These are phyloP conservation scores for Hygrocybe punicea DNA, from an alignment of 768 basidiomycete species.

Conservation along the genomic window DNA sequence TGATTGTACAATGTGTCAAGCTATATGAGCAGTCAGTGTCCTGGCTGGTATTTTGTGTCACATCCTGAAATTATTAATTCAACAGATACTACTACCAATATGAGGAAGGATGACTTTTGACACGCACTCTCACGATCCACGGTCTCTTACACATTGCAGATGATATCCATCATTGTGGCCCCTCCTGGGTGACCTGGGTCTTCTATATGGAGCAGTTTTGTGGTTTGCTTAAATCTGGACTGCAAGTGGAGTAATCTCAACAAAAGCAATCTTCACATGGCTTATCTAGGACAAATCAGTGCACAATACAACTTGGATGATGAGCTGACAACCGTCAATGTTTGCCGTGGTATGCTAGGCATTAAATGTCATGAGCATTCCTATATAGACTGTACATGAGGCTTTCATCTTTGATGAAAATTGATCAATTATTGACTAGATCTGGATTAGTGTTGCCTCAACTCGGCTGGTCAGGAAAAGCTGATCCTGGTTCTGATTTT, in stretches of 20 bases:
- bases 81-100: slow-evolving; percentile 14
- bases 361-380: slow-evolving; percentile 1
- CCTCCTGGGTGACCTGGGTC: too few relatives aligned
- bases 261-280: slow-evolving; percentile 21
- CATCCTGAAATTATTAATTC: too few relatives aligned
- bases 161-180: slow-evolving; percentile 29
- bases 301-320: slow-evolving; percentile 24
- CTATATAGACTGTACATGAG: slow-evolving; percentile 5
- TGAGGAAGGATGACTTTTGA: too few relatives aligned
- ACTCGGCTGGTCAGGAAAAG: too few relatives aligned
- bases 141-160: slow-evolving; percentile 32
- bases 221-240: slow-evolving; percentile 21
- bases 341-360: background rate
- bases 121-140: slow-evolving; percentile 34
- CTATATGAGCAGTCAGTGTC: slow-evolving; percentile 37
- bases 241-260: slow-evolving; percentile 31
- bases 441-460: too few relatives aligned
- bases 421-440: slow-evolving; percentile 1
- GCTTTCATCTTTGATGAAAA: background rate
- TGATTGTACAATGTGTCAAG: slow-evolving; percentile 35
- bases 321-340: slow-evolving; percentile 3
- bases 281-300: slow-evolving; percentile 26
- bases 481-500: too few relatives aligned
- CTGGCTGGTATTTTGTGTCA: too few relatives aligned
- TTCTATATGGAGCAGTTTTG: too few relatives aligned